Percentiles rank a stretch among this genome's conserved stretches.
Conservation (phyloP, 768 basidiomycete genomes). For the Kwoniella europaea region DNA sequence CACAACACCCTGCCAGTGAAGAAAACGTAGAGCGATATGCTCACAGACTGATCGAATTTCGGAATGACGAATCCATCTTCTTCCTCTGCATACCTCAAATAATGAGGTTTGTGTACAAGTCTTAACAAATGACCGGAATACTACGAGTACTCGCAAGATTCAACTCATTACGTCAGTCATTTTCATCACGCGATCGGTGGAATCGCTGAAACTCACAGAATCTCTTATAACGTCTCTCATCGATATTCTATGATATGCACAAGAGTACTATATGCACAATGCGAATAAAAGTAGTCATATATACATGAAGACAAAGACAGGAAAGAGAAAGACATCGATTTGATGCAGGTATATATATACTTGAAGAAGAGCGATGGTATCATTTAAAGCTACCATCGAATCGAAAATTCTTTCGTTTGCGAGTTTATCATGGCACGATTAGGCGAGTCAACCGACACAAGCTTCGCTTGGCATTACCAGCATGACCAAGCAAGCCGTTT, state of each 20-base stretch:
- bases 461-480: not conserved
- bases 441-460: not conserved
- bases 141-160: slow-evolving; percentile 11
- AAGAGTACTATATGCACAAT: not conserved
- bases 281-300: not conserved
- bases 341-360: not conserved
- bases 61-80: slow-evolving; percentile 31
- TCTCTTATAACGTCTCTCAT: slow-evolving; percentile 29
- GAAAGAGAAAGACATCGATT: not conserved
- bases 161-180: not conserved
- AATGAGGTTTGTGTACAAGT: slow-evolving; percentile 20
- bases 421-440: slow-evolving; percentile 9
- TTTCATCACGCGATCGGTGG: not conserved
- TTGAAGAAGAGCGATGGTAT: slow-evolving; percentile 1
- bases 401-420: not conserved
- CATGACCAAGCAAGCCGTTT: not conserved
- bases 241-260: not conserved
- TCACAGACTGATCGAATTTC: slow-evolving; percentile 18
- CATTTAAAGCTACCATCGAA: slow-evolving; percentile 2
- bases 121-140: slow-evolving; percentile 35
- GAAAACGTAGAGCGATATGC: not conserved
- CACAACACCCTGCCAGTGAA: not conserved
- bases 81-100: slow-evolving; percentile 34
- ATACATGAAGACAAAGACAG: not conserved
- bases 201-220: slow-evolving; percentile 17